Base-by-base conservation (phyloP, 257 asterid species). In the Petrea volubilis region DNA sequence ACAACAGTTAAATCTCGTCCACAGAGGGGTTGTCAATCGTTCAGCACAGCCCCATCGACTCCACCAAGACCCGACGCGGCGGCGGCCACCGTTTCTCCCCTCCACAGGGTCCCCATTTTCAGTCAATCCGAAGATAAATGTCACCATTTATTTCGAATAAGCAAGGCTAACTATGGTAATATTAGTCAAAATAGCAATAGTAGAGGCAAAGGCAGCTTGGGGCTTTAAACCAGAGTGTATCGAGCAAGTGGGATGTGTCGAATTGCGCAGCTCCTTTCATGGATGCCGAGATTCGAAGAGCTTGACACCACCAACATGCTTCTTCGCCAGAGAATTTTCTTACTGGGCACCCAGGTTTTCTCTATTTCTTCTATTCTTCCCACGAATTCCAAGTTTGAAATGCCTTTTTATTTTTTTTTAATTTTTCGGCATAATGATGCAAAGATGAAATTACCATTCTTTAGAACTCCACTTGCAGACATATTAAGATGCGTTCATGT, bases 271-370 rank as follows among this genome's bases (percentile, higher is more conserved):
- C 90, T n/a, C 99, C 98, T 17, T n/a, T 68, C 98, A 58, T 81
- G 92, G 96, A 77, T 90, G 60, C 97, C 97, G 66, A 83, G 92
- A 78, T 88, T 95, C 79, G 98, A 95, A 75, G 98, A 95, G 78
- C 96, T 95, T 29, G 97, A 92, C 59, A 88, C 99, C 66, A 95
- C 97, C 73, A 92, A 85, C 81, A 95, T 90, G 99, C 99, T 95
- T 78, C 99, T 92, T 77, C 92, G 96, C 70, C 98, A 95, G 82
- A 79, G 98, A 73, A 95, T 90, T 76, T 74, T 95, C 84, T 95
- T 90, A 82, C 74, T 95, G 87, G 98, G 97, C 64, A n/a, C 85
- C 58, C 94, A 90, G 96, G 97, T 94, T 75, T 56, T 28, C 4
- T 50, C 64, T 40, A 5, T 6, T 27, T 24, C 24, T 51, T 9